Percentiles rank a stretch among this genome's conserved stretches.
Evolutionary conservation across 1,139 yeast genomes (phyloP).

Genomic region (Zhuliangozyma parablackwelliae): DNA sequence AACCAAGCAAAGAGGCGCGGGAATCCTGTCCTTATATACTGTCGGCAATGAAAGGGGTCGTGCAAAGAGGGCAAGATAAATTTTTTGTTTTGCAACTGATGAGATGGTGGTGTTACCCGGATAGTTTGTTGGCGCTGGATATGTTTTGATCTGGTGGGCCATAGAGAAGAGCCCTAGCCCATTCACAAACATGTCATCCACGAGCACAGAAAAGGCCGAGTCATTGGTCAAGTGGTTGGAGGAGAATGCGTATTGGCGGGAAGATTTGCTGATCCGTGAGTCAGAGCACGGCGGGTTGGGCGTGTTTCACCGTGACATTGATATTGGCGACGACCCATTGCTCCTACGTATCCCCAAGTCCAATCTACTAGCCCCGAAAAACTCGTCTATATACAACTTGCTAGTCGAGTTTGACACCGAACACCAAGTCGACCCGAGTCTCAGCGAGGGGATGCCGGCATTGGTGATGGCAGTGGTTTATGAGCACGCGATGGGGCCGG

Average conservation of each 20-base stretch:
- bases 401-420: slow-evolving; percentile 46
- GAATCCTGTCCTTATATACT: slow-evolving; percentile 14
- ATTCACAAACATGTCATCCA: slow-evolving; percentile 15
- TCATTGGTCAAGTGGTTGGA: slow-evolving; percentile 39
- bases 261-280: slow-evolving; percentile 37
- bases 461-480: slow-evolving; percentile 67
- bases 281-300: slow-evolving; percentile 70
- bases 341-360: slow-evolving; percentile 47
- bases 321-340: slow-evolving; percentile 23
- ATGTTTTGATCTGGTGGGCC: too few relatives aligned
- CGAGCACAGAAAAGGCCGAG: slow-evolving; percentile 6
- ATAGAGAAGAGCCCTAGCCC: too few relatives aligned
- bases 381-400: slow-evolving; percentile 63
- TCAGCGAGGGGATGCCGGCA: slow-evolving; percentile 54
- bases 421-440: slow-evolving; percentile 29
- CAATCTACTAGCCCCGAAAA: slow-evolving; percentile 52
- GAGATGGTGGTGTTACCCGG: too few relatives aligned
- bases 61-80: too few relatives aligned
- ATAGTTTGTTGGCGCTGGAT: too few relatives aligned
- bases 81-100: too few relatives aligned
- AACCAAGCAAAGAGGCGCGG: slow-evolving; percentile 21
- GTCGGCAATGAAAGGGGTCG: too few relatives aligned
- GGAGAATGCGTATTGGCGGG: slow-evolving; percentile 49
- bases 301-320: slow-evolving; percentile 39
- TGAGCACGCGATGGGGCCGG: slow-evolving; percentile 48